Base-by-base conservation (phyloP, 1,139 yeast genomes). In the Blastobotrys serpentis region DNA sequence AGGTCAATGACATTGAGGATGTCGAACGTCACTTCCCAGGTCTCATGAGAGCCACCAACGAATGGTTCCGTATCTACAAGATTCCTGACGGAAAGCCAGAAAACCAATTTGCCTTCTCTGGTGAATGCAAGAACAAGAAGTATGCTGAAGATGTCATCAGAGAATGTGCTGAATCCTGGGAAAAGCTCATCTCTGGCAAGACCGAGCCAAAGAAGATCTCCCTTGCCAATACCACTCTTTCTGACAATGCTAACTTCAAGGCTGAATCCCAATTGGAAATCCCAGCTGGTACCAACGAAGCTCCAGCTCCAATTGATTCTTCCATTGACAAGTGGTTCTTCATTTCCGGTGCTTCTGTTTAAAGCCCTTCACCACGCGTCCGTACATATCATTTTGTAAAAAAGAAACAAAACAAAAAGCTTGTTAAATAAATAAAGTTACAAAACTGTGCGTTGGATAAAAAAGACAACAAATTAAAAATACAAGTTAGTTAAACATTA, bases 271-370 rank as follows among this genome's bases (percentile, higher is more conserved):
- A 73, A 48, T 56, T 58, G 41, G 76, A 72, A 50, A 68, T 87
- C 51, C 94, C 97, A 32, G 51, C 55, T 32, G 48, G 54, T 30
- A 65, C 61, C 37, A 80, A 85, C 56, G 72, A 75, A 59, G 77
- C 89, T 55, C 90, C 94, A 66, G 97, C 95, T 57, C 95, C 96
- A 71, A 87, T 92, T 70, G 98, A 92, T 77, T 82, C 87, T 73
- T 88, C 97, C 50, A 76, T 92, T 68, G 98, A 92, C 81, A 92
- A 92, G 78, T 92, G 98, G 98, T 92, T 92, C 81, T 92, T 82
- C 81, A 92, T 92, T 70, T 87, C 98, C 57, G 97, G 97, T 73
- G 85, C 75, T 52, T 73, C 81, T 55, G 82, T 82, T 62, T 80
- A 72, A 67, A 37, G 26, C 11, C 26, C 6, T 10, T 6, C 6